Base-by-base conservation (phyloP, 768 basidiomycete species). In the Pleurotus djamor region DNA sequence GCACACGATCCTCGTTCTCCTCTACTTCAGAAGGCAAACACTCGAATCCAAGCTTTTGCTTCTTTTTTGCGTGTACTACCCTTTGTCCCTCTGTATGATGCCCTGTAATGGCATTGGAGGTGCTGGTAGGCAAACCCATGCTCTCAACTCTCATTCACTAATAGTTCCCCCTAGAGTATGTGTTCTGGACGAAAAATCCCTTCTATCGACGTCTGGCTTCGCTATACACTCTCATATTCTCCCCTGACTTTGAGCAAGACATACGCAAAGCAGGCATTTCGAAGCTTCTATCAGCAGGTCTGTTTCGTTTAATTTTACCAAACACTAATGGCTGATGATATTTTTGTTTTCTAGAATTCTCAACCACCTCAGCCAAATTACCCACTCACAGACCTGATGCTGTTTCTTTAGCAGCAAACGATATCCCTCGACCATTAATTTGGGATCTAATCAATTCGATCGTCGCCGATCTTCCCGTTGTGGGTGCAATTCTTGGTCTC, bases 181-280 rank as follows among this genome's bases (percentile, higher is more conserved):
- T 75, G 2, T 78, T 76, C 58, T 77, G 73, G 72, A 72, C 75
- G 0, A 66, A 67, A 3, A 74, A 79, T 59, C 5, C 17, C 0
- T 61, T 70, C 55, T 83, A 75, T 59, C 67, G 73, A 56, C 69
- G 72, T 16, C 70, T 81, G 50, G 69, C 72, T 32, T 58, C 69
- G 10, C 69, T 81, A 8, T 76, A 77, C 59, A 65, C 67, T 1
- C 70, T 78, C n/a, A 65, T 76, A 0, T 82, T 80, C 51, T 70
- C 71, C 35, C 57, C 60, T 0, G 60, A 68, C 10, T 76, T 75
- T 59, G 69, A 76, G 35, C 60, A 69, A 10, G 69, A 72, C 16
- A 49, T 82, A 5, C 57, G 71, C 10, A 72, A 76, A 33, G 80
- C 81, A 57, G 78, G 74, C 2, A 58, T 74, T 5, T 58, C 65